Evolutionary conservation across 495 filamentous ascomycete species (phyloP).

Genomic region (Tuber magnatum): DNA sequence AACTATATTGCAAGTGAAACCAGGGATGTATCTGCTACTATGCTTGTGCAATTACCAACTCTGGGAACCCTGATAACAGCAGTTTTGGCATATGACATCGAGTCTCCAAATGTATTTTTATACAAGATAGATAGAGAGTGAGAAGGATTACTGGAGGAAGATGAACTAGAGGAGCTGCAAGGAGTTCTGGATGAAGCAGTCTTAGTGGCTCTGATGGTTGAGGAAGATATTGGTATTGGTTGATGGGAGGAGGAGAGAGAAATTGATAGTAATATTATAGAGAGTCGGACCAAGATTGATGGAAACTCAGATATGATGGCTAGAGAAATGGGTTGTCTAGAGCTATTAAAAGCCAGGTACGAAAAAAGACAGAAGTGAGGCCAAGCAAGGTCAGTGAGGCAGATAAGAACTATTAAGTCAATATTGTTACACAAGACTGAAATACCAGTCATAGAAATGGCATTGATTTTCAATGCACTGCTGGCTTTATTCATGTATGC

Average conservation of each 20-base stretch:
- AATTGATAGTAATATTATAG: background rate
- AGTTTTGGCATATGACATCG: background rate
- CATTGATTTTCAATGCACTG: conserved; percentile 1
- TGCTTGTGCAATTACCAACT: no score
- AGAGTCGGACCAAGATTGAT: background rate
- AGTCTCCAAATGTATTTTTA: background rate
- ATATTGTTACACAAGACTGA: background rate
- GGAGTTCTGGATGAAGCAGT: background rate
- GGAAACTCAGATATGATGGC: background rate
- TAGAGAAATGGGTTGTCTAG: background rate
- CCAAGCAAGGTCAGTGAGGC: background rate
- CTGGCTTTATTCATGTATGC: conserved; percentile 5
- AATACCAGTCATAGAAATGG: background rate
- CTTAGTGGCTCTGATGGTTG: no score
- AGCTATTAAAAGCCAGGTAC: background rate
- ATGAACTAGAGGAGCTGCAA: background rate
- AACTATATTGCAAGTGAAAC: background rate
- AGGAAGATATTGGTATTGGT: no score
- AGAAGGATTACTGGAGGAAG: background rate
- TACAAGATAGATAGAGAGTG: background rate
- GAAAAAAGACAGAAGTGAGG: background rate
- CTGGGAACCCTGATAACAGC: background rate
- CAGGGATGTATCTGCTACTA: no score
- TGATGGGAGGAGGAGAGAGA: no score
- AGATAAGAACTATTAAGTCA: conserved; percentile 9